Evolutionary conservation across 352 stramenopile genomes (phyloP).

Genomic region (Phytopythium vexans): DNA sequence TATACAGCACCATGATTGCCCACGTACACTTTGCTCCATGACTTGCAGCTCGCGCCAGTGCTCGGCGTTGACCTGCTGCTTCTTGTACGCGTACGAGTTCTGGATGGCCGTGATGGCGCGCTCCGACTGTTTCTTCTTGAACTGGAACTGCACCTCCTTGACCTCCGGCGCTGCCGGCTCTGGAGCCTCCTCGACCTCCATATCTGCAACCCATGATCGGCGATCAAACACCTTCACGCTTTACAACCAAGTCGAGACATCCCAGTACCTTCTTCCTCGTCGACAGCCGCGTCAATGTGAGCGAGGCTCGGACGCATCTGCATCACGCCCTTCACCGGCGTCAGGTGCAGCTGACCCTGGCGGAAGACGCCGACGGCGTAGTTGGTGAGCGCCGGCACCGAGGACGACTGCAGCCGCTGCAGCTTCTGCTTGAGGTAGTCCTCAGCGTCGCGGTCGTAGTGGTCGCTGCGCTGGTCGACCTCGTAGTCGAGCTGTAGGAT

Average conservation of each 20-base stretch:
- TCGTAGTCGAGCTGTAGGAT: slow-evolving; percentile 79
- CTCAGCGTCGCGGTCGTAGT: slow-evolving; percentile 78
- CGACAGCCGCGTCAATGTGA: slow-evolving; percentile 73
- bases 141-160: slow-evolving; percentile 86
- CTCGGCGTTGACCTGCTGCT: slow-evolving; percentile 78
- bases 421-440: slow-evolving; percentile 78
- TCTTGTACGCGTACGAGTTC: slow-evolving; percentile 84
- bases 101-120: slow-evolving; percentile 73
- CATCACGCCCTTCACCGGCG: slow-evolving; percentile 57
- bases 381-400: slow-evolving; percentile 65
- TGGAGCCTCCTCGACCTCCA: slow-evolving; percentile 49
- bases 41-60: slow-evolving; percentile 75
- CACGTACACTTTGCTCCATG: slow-evolving; percentile 61
- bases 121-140: slow-evolving; percentile 86
- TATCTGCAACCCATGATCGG: slow-evolving; percentile 19
- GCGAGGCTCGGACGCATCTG: slow-evolving; percentile 80
- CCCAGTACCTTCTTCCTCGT: slow-evolving; percentile 45
- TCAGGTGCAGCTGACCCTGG: slow-evolving; percentile 79
- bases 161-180: slow-evolving; percentile 44
- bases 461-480: slow-evolving; percentile 62
- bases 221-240: slow-evolving; percentile 5
- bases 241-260: slow-evolving; percentile 11
- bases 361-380: slow-evolving; percentile 79
- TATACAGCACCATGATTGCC: not conserved
- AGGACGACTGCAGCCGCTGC: slow-evolving; percentile 58